These are phyloP conservation scores for Volvariella volvacea DNA, from an alignment of 1,284 basidiomycete genomes.

Conservation along the genomic window DNA sequence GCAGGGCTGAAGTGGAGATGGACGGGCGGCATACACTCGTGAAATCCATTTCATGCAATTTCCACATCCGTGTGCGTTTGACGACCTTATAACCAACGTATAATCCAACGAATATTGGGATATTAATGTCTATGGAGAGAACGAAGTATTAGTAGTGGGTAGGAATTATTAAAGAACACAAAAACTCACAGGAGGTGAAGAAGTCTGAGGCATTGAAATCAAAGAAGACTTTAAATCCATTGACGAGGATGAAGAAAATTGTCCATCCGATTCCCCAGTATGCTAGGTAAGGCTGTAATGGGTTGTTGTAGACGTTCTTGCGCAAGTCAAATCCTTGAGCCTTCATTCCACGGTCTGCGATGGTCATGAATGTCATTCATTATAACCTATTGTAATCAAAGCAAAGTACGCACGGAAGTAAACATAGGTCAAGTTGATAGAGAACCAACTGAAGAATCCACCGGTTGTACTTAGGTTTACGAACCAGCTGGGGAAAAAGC, in stretches of 20 bases:
- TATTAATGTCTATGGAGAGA: conserved; percentile 37
- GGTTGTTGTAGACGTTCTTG: conserved; percentile 49
- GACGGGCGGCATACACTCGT: conserved; percentile 33
- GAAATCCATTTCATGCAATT: conserved; percentile 58
- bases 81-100: conserved; percentile 55
- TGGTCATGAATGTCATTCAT: conserved; percentile 6
- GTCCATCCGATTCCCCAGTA: conserved; percentile 53
- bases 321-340: conserved; percentile 58
- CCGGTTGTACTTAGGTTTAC: conserved; percentile 35
- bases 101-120: conserved; percentile 50
- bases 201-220: conserved; percentile 53
- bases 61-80: conserved; percentile 50
- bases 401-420: conserved; percentile 69
- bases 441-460: conserved; percentile 56
- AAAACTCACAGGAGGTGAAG: conserved; percentile 51
- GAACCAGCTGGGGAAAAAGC: conserved; percentile 26
- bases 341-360: conserved; percentile 47
- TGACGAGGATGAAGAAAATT: conserved; percentile 52
- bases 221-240: conserved; percentile 61
- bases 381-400: too few relatives aligned
- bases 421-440: conserved; percentile 69
- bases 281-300: conserved; percentile 50
- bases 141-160: conserved; percentile 12
- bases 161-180: conserved; percentile 16
- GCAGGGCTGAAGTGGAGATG: background rate